These are phyloP conservation scores for Talaromyces borbonicus DNA, from an alignment of 495 filamentous ascomycete species.

Conservation along the genomic window DNA sequence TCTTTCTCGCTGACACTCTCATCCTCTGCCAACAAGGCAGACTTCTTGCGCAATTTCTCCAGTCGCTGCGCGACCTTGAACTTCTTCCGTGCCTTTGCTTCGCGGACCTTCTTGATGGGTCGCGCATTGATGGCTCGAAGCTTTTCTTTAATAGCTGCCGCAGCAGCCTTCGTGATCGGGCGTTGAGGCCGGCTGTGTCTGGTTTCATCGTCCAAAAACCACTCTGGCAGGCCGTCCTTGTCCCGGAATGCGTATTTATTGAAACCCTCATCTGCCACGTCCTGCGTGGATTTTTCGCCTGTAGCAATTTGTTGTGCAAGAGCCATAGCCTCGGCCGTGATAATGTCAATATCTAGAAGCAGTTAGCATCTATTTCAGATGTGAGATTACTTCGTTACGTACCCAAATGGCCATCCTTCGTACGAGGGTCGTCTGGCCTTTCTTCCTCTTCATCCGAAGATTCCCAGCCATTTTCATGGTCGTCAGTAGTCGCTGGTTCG, in stretches of 20 bases:
- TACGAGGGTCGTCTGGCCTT: conserved; percentile 53
- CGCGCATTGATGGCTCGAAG: conserved; percentile 85
- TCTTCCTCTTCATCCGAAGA: conserved; percentile 50
- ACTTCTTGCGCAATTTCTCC: conserved; percentile 94
- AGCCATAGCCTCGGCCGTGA: conserved; percentile 97
- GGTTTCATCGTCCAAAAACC: conserved; percentile 92
- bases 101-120: conserved; percentile 98
- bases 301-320: conserved; percentile 87
- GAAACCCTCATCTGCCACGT: conserved; percentile 83
- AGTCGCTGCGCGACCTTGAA: conserved; percentile 82
- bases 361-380: conserved; percentile 18
- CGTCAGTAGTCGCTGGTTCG: conserved; percentile 44
- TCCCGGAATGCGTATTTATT: conserved; percentile 90
- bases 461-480: conserved; percentile 40
- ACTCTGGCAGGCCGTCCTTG: conserved; percentile 86
- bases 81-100: conserved; percentile 93
- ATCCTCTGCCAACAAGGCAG: conserved; percentile 72
- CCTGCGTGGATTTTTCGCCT: conserved; percentile 65
- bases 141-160: conserved; percentile 92
- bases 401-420: conserved; percentile 61
- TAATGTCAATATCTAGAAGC: conserved; percentile 81
- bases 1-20: conserved; percentile 90
- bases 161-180: conserved; percentile 82
- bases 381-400: background rate
- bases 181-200: conserved; percentile 75